phyloP scores from a whole-genome alignment of 306 rosid species.

The Acacia melanoxylon region DNA sequence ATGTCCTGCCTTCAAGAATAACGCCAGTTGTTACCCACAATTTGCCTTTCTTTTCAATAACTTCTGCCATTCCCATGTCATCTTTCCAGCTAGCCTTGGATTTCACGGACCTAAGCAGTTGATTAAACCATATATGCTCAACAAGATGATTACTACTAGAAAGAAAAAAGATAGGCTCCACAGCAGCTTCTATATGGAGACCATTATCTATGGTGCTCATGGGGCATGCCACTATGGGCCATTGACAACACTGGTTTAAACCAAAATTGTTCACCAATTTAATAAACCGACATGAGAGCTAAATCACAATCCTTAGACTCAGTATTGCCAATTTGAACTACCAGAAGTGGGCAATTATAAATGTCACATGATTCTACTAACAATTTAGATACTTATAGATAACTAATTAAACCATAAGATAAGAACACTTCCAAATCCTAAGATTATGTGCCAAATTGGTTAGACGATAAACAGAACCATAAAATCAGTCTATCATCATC shows the following conservation, averaged over 20 bases:
- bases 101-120: slow-evolving; percentile 37
- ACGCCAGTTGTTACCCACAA: slow-evolving; percentile 78
- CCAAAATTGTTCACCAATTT: background rate
- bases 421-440: background rate
- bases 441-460: background rate
- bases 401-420: background rate
- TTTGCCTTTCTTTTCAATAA: slow-evolving; percentile 60
- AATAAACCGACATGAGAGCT: background rate
- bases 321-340: background rate
- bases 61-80: slow-evolving; percentile 67
- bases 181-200: background rate
- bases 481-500: background rate
- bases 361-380: background rate
- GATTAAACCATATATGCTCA: background rate
- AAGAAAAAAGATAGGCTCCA: background rate
- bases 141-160: background rate
- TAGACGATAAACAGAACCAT: slow-evolving; percentile 19
- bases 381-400: background rate
- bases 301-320: slow-evolving; percentile 12
- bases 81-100: slow-evolving; percentile 66
- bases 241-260: background rate
- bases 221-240: background rate
- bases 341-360: background rate
- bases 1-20: slow-evolving; percentile 55
- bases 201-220: background rate